phyloP scores from a whole-genome alignment of 2,329 filamentous ascomycete species.

The Curvularia hawaiiensis region DNA sequence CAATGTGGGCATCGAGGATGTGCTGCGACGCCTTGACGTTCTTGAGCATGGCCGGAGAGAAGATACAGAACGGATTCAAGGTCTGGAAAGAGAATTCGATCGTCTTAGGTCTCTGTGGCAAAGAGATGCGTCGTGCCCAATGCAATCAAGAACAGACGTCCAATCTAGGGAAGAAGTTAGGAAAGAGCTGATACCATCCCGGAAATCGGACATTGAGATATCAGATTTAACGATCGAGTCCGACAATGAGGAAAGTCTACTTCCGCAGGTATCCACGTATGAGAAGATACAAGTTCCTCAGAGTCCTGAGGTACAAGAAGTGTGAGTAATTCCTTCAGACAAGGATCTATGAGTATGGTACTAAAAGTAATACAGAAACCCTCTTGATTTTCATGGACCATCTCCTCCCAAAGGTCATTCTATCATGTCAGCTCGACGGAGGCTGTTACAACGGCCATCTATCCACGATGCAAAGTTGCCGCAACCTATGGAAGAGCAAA shows the following conservation, averaged over 20 bases:
- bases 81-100: constrained; percentile 16
- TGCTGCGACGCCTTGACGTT: constrained; percentile 20
- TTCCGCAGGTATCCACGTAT: neutral
- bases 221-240: constrained; percentile 11
- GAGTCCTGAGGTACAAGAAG: constrained; percentile 1
- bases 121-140: neutral
- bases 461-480: constrained; percentile 24
- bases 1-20: constrained; percentile 2
- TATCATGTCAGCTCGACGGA: constrained; percentile 22
- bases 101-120: constrained; percentile 6
- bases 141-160: neutral
- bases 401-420: constrained; percentile 2
- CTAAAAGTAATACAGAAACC: constrained; percentile 12
- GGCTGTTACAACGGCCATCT: constrained; percentile 27
- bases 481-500: neutral
- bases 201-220: neutral
- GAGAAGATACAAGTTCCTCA: constrained; percentile 11
- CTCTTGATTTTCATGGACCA: no score
- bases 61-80: constrained; percentile 13
- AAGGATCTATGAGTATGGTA: neutral
- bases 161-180: neutral
- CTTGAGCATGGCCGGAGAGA: constrained; percentile 18
- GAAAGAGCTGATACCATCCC: neutral
- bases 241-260: constrained; percentile 13
- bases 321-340: neutral